These are phyloP conservation scores for Astraeus odoratus DNA, from an alignment of 768 basidiomycete species.

Conservation along the genomic window DNA sequence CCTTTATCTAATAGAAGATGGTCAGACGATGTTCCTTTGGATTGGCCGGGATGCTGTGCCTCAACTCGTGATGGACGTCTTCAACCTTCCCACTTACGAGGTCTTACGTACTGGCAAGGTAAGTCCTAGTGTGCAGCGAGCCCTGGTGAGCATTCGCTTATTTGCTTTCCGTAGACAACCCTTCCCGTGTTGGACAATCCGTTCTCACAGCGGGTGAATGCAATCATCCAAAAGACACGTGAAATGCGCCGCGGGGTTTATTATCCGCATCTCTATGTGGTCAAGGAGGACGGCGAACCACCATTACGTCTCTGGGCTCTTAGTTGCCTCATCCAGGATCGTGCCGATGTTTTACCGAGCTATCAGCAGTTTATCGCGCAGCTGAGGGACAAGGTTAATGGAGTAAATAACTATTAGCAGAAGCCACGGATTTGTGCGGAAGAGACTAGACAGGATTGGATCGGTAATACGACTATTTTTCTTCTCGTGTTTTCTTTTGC, in stretches of 20 bases:
- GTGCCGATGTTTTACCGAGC: slow-evolving; percentile 89
- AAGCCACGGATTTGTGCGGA: neutral
- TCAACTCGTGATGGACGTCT: slow-evolving; percentile 89
- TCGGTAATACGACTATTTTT: slow-evolving; percentile 1
- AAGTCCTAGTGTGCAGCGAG: slow-evolving; percentile 12
- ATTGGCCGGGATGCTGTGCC: slow-evolving; percentile 98
- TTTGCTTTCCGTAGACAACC: slow-evolving; percentile 50
- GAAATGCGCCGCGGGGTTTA: slow-evolving; percentile 92
- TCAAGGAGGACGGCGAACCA: slow-evolving; percentile 97
- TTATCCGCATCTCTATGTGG: slow-evolving; percentile 89
- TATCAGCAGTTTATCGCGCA: slow-evolving; percentile 92
- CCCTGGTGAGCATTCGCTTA: neutral
- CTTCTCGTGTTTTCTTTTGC: neutral
- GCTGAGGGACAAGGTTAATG: slow-evolving; percentile 73
- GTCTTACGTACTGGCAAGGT: slow-evolving; percentile 93
- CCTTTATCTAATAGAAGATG: slow-evolving; percentile 94
- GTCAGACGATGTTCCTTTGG: slow-evolving; percentile 97
- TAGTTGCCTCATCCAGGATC: slow-evolving; percentile 90
- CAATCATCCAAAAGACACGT: slow-evolving; percentile 88
- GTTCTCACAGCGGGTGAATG: slow-evolving; percentile 94
- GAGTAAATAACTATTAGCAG: slow-evolving; percentile 26
- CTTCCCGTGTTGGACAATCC: slow-evolving; percentile 87
- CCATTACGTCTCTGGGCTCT: slow-evolving; percentile 93
- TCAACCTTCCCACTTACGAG: slow-evolving; percentile 83
- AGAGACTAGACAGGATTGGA: neutral